These are phyloP conservation scores for Davidsoniella eucalypti DNA, from an alignment of 2,329 filamentous ascomycete genomes.

Conservation along the genomic window DNA sequence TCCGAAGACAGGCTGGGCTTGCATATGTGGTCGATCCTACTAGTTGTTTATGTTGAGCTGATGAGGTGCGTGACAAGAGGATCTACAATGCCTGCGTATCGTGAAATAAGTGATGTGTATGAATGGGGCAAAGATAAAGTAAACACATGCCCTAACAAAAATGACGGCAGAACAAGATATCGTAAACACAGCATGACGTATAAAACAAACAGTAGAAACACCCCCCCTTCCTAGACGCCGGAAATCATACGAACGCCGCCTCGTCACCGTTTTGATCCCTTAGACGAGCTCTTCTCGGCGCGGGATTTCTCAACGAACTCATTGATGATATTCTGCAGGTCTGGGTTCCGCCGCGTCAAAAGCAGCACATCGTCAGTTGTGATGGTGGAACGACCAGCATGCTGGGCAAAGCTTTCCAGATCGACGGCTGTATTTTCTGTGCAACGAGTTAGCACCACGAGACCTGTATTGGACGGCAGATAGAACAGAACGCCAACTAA, in stretches of 20 bases:
- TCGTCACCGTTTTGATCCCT: neutral
- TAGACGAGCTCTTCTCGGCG: slow-evolving; percentile 21
- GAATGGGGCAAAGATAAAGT: neutral
- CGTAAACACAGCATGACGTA: too few species aligned
- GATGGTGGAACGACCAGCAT: slow-evolving; percentile 67
- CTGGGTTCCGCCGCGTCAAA: slow-evolving; percentile 72
- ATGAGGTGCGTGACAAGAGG: neutral
- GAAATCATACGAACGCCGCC: neutral
- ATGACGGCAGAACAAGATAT: too few species aligned
- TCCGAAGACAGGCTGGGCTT: too few species aligned
- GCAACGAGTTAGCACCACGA: neutral
- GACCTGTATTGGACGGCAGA: neutral
- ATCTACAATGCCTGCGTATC: neutral
- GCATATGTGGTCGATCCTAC: too few species aligned
- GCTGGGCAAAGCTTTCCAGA: slow-evolving; percentile 44
- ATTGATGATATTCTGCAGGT: slow-evolving; percentile 59
- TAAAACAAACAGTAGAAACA: neutral
- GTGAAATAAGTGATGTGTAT: neutral
- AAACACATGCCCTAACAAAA: too few species aligned
- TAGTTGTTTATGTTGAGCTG: neutral
- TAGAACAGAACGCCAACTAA: slow-evolving; percentile 23
- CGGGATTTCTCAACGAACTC: slow-evolving; percentile 47
- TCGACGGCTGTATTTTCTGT: slow-evolving; percentile 39
- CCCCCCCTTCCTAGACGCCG: neutral
- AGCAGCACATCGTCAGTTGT: slow-evolving; percentile 78